Conservation (phyloP, 2,329 filamentous ascomycete species). For the Coniella lustricola region DNA sequence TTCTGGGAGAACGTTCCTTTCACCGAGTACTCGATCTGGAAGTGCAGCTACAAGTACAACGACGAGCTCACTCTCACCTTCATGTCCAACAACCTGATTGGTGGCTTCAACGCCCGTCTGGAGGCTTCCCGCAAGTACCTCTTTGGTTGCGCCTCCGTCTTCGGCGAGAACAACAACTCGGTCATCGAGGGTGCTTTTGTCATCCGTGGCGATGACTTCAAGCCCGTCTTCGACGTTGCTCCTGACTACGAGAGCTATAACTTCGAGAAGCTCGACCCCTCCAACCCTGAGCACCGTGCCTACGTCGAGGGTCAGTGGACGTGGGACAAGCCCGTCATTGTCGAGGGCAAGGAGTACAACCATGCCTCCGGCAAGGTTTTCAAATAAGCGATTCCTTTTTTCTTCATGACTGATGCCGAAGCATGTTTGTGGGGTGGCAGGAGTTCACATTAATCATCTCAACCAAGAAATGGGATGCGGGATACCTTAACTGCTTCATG, state of each 20-base stretch:
- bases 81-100: constrained; percentile 99
- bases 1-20: constrained; percentile 97
- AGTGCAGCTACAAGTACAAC: constrained; percentile 97
- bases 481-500: constrained; percentile 9
- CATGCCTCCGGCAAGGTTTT: constrained; percentile 95
- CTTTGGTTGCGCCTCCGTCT: constrained; percentile 87
- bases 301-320: constrained; percentile 84
- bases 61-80: constrained; percentile 94
- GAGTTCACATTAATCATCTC: constrained; percentile 12
- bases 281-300: constrained; percentile 74
- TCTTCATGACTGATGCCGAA: constrained; percentile 13
- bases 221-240: constrained; percentile 89
- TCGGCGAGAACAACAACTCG: constrained; percentile 80
- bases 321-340: constrained; percentile 78
- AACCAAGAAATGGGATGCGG: constrained; percentile 9
- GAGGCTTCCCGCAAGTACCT: constrained; percentile 97
- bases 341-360: constrained; percentile 81
- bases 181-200: constrained; percentile 91
- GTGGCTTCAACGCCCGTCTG: constrained; percentile 95
- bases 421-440: constrained; percentile 12
- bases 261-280: constrained; percentile 93
- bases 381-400: constrained; percentile 62
- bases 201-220: constrained; percentile 81
- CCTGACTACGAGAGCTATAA: constrained; percentile 95
- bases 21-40: constrained; percentile 94